Percentiles rank a stretch among this genome's conserved stretches.
Evolutionary conservation across 2,329 filamentous ascomycete genomes (phyloP).

Genomic region (Juglanconis juglandina): DNA sequence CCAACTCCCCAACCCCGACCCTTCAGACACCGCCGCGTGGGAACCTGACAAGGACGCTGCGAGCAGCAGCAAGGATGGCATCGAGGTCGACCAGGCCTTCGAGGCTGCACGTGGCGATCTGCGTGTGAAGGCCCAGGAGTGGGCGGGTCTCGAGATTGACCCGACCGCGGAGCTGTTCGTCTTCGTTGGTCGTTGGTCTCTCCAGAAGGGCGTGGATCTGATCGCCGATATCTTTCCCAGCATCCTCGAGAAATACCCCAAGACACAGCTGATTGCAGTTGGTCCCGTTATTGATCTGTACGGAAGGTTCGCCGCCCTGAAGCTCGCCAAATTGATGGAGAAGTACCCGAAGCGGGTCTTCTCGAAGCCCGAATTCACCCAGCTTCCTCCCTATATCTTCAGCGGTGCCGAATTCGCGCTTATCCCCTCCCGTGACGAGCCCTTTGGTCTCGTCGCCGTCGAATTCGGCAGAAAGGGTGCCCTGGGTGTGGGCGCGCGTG

Average conservation of each 20-base stretch:
- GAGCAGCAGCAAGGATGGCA: conserved; percentile 42
- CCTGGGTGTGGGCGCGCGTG: conserved; percentile 60
- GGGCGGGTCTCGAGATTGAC: conserved; percentile 62
- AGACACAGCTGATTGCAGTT: conserved; percentile 59
- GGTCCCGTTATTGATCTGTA: conserved; percentile 65
- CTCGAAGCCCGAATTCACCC: conserved; percentile 65
- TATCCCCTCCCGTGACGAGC: conserved; percentile 67
- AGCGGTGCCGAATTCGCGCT: conserved; percentile 66
- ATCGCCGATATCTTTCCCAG: conserved; percentile 64
- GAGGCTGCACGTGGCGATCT: conserved; percentile 52
- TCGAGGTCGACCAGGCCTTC: conserved; percentile 52
- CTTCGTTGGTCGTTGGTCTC: conserved; percentile 68
- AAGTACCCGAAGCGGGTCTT: conserved; percentile 63
- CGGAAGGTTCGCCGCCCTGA: conserved; percentile 63
- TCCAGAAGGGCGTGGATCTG: conserved; percentile 67
- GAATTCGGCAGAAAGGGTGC: conserved; percentile 66
- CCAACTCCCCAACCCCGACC: conserved; percentile 63
- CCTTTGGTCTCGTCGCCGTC: conserved; percentile 65
- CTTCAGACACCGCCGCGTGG: conserved; percentile 59
- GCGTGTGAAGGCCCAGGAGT: conserved; percentile 62
- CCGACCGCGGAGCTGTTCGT: conserved; percentile 63
- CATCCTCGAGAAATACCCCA: conserved; percentile 54
- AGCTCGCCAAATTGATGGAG: conserved; percentile 61
- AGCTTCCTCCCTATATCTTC: conserved; percentile 63
- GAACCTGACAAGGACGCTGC: conserved; percentile 44